Conservation (phyloP, 2,329 filamentous ascomycete genomes). For the Penicillium crustosum region DNA sequence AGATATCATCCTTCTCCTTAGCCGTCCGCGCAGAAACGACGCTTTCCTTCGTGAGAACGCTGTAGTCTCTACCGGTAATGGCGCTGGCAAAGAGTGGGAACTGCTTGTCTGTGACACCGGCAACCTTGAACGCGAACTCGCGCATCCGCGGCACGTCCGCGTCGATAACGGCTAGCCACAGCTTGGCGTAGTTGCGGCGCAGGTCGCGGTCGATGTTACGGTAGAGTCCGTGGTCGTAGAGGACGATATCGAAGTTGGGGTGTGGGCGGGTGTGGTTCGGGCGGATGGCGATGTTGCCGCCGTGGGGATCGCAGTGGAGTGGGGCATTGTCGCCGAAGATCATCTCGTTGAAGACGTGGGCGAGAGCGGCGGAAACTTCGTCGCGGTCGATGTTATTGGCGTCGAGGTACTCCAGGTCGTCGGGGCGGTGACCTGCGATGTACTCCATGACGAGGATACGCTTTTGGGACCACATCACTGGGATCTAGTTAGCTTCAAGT, state of each 20-base stretch:
- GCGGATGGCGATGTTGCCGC: slow-evolving; percentile 90
- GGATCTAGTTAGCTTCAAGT: slow-evolving; percentile 14
- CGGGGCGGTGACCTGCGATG: slow-evolving; percentile 79
- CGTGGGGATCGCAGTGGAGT: slow-evolving; percentile 94
- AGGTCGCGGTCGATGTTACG: slow-evolving; percentile 80
- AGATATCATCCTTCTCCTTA: slow-evolving; percentile 84
- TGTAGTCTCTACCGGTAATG: slow-evolving; percentile 91
- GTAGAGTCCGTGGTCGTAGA: slow-evolving; percentile 97
- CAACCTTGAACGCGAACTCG: slow-evolving; percentile 82
- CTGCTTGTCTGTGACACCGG: slow-evolving; percentile 81
- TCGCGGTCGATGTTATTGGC: slow-evolving; percentile 85
- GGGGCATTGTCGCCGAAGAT: slow-evolving; percentile 89
- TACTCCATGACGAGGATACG: slow-evolving; percentile 95
- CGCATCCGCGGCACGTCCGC: slow-evolving; percentile 84
- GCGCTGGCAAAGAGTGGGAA: slow-evolving; percentile 95
- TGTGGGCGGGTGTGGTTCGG: slow-evolving; percentile 63
- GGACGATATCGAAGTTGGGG: slow-evolving; percentile 88
- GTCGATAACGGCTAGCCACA: slow-evolving; percentile 95
- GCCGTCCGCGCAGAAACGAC: slow-evolving; percentile 60
- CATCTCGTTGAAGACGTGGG: slow-evolving; percentile 98
- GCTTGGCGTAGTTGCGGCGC: slow-evolving; percentile 86
- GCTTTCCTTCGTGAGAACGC: slow-evolving; percentile 64
- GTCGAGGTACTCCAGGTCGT: slow-evolving; percentile 86
- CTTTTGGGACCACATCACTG: slow-evolving; percentile 81
- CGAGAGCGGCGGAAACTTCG: slow-evolving; percentile 87